Percentiles rank a stretch among this genome's conserved stretches.
Conservation (phyloP, 2,329 filamentous ascomycete species). For the Alternaria brassicae region DNA sequence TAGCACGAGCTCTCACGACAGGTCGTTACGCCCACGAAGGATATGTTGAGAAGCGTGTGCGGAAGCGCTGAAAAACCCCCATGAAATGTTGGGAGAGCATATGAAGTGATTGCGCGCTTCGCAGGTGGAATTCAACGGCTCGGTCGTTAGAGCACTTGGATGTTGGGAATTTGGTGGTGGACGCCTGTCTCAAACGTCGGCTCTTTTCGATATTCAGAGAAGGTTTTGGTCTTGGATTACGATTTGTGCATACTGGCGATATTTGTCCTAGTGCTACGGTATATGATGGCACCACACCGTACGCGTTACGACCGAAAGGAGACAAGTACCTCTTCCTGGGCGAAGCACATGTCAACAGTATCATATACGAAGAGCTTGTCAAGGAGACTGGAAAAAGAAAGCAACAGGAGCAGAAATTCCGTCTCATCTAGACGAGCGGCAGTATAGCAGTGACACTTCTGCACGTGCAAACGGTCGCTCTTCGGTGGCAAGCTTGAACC, state of each 20-base stretch:
- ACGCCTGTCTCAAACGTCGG: no score
- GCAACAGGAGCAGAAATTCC: slow-evolving; percentile 4
- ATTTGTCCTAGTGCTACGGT: slow-evolving; percentile 16
- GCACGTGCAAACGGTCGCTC: not conserved
- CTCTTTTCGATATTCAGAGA: no score
- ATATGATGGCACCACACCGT: slow-evolving; percentile 3
- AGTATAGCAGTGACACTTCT: not conserved
- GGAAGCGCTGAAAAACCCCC: no score
- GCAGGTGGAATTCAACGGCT: no score
- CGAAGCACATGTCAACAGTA: slow-evolving; percentile 10
- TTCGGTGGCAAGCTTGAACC: not conserved
- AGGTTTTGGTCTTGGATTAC: no score
- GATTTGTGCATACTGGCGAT: slow-evolving; percentile 12
- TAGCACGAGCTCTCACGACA: no score
- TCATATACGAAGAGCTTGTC: slow-evolving; percentile 8
- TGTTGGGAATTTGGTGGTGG: no score
- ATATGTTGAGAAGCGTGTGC: no score
- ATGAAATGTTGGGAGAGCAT: no score
- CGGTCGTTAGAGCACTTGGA: no score
- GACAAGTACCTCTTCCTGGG: slow-evolving; percentile 7
- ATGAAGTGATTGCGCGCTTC: no score
- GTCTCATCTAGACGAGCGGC: not conserved
- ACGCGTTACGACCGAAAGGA: not conserved
- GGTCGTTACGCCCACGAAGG: no score
- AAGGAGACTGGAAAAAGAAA: not conserved